Percentiles rank a stretch among this genome's conserved stretches.
Conservation (phyloP, 2,329 filamentous ascomycete species). For the Xylaria sp. region DNA sequence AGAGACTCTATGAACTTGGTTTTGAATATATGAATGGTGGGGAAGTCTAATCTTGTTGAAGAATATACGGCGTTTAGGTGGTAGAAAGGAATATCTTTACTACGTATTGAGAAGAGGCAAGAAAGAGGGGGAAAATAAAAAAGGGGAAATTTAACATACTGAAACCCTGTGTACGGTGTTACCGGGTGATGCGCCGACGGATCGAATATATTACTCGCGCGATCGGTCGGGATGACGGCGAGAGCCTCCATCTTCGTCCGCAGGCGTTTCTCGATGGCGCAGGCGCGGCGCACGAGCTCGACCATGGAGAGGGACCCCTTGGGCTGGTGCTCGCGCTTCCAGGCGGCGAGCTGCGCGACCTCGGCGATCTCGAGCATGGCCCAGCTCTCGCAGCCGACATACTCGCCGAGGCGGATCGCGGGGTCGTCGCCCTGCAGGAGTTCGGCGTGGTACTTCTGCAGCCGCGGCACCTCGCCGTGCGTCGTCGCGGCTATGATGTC, state of each 20-base stretch:
- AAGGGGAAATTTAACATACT: background rate
- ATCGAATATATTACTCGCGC: slow-evolving; percentile 29
- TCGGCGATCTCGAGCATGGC: slow-evolving; percentile 65
- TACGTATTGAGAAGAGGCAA: background rate
- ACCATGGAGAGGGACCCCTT: slow-evolving; percentile 57
- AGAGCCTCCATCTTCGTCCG: slow-evolving; percentile 28
- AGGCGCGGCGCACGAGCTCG: slow-evolving; percentile 41
- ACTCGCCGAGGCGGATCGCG: slow-evolving; percentile 59
- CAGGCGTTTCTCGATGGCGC: slow-evolving; percentile 38
- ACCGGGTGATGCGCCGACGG: slow-evolving; percentile 35
- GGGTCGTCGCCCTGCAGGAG: slow-evolving; percentile 52
- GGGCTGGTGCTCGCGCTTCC: slow-evolving; percentile 62
- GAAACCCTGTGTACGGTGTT: slow-evolving; percentile 37
- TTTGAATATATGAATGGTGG: background rate
- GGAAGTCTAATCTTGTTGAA: background rate
- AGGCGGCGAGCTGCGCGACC: slow-evolving; percentile 64
- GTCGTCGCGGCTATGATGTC: slow-evolving; percentile 63
- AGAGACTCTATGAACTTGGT: too few relatives aligned
- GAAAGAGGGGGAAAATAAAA: background rate
- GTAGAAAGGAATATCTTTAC: background rate
- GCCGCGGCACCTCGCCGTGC: slow-evolving; percentile 55
- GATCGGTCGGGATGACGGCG: background rate
- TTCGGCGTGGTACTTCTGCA: slow-evolving; percentile 55
- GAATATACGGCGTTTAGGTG: background rate
- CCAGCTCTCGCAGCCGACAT: slow-evolving; percentile 69